These are phyloP conservation scores for Boletus semigastroideus DNA, from an alignment of 1,284 basidiomycete genomes.

Conservation along the genomic window DNA sequence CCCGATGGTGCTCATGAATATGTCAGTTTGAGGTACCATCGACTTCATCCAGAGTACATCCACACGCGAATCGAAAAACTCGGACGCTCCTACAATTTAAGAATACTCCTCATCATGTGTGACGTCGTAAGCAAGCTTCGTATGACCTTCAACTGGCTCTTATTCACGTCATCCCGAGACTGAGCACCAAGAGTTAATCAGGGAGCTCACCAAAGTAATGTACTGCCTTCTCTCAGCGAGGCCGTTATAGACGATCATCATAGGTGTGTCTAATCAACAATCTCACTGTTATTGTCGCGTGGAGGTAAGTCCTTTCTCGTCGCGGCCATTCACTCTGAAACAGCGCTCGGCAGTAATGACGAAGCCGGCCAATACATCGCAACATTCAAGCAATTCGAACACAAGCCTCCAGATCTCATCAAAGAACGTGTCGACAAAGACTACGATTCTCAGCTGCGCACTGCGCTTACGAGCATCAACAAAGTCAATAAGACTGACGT, in stretches of 20 bases:
- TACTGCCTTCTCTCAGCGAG: constrained; percentile 10
- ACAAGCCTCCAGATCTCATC: constrained; percentile 91
- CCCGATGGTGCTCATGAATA: constrained; percentile 1
- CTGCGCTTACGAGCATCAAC: constrained; percentile 86
- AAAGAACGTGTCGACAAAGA: constrained; percentile 92
- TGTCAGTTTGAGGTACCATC: constrained; percentile 86
- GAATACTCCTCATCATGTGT: constrained; percentile 89
- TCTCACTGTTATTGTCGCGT: constrained; percentile 89
- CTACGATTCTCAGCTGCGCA: constrained; percentile 79
- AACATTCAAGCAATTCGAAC: constrained; percentile 91
- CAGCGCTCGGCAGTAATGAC: constrained; percentile 56
- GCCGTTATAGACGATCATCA: constrained; percentile 4
- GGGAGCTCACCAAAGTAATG: constrained; percentile 85
- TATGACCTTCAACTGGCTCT: neutral
- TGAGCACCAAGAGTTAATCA: constrained; percentile 88
- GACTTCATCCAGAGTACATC: constrained; percentile 97
- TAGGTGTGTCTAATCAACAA: constrained; percentile 88
- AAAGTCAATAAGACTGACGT: constrained; percentile 99
- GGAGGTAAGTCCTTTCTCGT: constrained; percentile 58
- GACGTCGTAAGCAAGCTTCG: constrained; percentile 71
- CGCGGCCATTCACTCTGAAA: constrained; percentile 1
- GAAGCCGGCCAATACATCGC: constrained; percentile 93
- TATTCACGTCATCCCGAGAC: constrained; percentile 46
- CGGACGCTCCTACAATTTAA: constrained; percentile 75
- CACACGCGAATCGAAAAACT: constrained; percentile 88